These are phyloP conservation scores for Yamadazyma phyllophila DNA, from an alignment of 805 yeast genomes.

Conservation along the genomic window DNA sequence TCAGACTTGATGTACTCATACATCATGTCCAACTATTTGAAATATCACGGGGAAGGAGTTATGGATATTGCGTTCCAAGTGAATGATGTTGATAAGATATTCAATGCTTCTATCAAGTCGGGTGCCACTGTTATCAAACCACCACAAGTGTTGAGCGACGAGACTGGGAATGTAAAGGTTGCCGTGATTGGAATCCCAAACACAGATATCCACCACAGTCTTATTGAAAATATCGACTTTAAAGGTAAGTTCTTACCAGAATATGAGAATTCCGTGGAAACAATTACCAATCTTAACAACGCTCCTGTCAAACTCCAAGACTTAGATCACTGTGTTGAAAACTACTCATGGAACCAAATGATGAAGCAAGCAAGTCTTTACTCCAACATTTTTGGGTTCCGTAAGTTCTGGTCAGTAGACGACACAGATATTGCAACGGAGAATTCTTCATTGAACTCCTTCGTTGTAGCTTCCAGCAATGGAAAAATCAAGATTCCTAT, in stretches of 20 bases:
- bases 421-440: conserved; percentile 71
- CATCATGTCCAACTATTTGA: conserved; percentile 20
- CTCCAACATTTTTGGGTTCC: conserved; percentile 65
- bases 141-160: conserved; percentile 37
- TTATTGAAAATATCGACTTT: conserved; percentile 49
- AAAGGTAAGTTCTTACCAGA: conserved; percentile 53
- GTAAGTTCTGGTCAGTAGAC: conserved; percentile 81
- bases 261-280: conserved; percentile 19
- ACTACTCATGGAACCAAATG: conserved; percentile 70
- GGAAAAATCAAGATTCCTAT: conserved; percentile 75
- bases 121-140: conserved; percentile 48
- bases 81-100: conserved; percentile 45
- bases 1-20: conserved; percentile 9
- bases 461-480: conserved; percentile 71
- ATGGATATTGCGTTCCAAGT: conserved; percentile 73
- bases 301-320: conserved; percentile 29
- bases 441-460: conserved; percentile 65
- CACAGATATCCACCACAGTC: conserved; percentile 70
- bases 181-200: conserved; percentile 46
- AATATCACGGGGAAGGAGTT: conserved; percentile 75
- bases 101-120: conserved; percentile 42
- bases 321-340: conserved; percentile 82
- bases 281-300: conserved; percentile 20
- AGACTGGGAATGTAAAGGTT: conserved; percentile 46
- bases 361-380: conserved; percentile 56